These are phyloP conservation scores for Podospora bellae-mahoneyi DNA, from an alignment of 495 filamentous ascomycete genomes.

Conservation along the genomic window DNA sequence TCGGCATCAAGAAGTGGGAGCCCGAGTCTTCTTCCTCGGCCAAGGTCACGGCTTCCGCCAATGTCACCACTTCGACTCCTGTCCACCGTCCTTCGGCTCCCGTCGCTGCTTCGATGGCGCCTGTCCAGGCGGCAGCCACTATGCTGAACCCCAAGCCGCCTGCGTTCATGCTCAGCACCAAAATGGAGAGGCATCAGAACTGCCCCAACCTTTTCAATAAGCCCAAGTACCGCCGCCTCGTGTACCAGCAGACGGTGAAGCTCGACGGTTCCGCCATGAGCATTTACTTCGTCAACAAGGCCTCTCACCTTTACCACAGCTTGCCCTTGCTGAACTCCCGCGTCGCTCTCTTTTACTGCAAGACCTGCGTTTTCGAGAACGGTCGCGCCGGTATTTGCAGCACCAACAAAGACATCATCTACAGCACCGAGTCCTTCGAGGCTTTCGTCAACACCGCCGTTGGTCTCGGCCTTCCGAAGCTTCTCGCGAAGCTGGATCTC, in stretches of 20 bases:
- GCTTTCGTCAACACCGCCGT: constrained; percentile 21
- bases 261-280: constrained; percentile 29
- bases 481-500: constrained; percentile 9
- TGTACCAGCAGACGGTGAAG: constrained; percentile 30
- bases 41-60: too few relatives aligned
- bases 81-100: too few relatives aligned
- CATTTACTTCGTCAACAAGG: constrained; percentile 23
- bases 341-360: not conserved
- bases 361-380: constrained; percentile 11
- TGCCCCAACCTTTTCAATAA: constrained; percentile 34
- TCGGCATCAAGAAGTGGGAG: not conserved
- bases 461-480: constrained; percentile 14
- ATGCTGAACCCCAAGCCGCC: constrained; percentile 10
- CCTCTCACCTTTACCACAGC: constrained; percentile 8
- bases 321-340: constrained; percentile 8
- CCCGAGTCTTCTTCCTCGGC: too few relatives aligned
- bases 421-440: not conserved
- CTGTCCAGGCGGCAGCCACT: not conserved
- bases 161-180: constrained; percentile 23
- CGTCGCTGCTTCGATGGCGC: not conserved
- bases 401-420: constrained; percentile 19
- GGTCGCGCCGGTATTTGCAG: constrained; percentile 33
- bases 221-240: constrained; percentile 15
- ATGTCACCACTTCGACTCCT: not conserved
- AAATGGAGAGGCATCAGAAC: constrained; percentile 26